phyloP scores from a whole-genome alignment of 176 grass and related monocot species.

The Tuctoria greenei region DNA sequence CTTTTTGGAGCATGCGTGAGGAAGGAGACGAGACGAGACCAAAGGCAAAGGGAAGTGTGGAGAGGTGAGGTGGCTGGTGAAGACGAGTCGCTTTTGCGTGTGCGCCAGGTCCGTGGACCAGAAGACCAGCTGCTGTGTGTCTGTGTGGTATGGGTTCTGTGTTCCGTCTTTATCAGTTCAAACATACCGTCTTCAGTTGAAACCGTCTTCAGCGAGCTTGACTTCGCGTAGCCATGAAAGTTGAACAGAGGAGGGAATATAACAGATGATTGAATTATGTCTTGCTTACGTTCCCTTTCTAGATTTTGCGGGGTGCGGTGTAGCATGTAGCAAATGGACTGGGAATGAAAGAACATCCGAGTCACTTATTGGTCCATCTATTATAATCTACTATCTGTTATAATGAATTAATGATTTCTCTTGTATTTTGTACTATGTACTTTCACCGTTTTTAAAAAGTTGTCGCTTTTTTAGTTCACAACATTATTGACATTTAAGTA shows the following conservation, averaged over 20 bases:
- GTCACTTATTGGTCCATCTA: too few species aligned
- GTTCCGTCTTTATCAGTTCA: neutral
- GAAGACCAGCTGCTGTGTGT: neutral
- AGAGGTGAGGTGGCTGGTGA: neutral
- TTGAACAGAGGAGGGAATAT: neutral
- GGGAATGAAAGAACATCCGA: too few species aligned
- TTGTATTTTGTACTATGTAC: too few species aligned
- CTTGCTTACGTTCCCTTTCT: neutral
- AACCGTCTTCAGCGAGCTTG: neutral
- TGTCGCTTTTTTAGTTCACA: too few species aligned
- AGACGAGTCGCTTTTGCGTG: slow-evolving; percentile 20
- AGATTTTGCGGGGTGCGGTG: neutral
- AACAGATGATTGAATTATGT: neutral
- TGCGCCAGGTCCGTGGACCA: slow-evolving; percentile 45
- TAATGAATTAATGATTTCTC: too few species aligned
- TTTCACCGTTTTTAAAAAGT: too few species aligned
- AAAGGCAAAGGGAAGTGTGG: neutral
- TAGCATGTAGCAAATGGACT: neutral
- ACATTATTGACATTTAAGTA: too few species aligned
- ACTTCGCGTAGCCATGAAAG: neutral
- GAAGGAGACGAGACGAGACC: neutral
- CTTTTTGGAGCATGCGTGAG: slow-evolving; percentile 52
- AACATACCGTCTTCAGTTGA: too few species aligned
- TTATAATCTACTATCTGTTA: too few species aligned
- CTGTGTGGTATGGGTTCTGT: neutral